Base-by-base conservation (phyloP, 2,329 filamentous ascomycete species). In the Colletotrichum sp. region DNA sequence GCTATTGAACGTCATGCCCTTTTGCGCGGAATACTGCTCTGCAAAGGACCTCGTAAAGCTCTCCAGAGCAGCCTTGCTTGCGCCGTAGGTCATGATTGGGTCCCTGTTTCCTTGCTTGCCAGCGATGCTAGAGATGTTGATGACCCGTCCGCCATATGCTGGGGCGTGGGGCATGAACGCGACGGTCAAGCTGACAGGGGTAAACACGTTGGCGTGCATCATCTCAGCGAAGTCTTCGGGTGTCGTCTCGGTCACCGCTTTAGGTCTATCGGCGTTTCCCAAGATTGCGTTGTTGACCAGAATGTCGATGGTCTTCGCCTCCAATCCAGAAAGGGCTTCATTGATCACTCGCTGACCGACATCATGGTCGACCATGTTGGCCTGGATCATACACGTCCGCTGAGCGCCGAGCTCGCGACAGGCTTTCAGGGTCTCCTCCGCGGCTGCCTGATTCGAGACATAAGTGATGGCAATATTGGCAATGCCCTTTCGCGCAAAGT, bases 51-150 rank as follows among this genome's bases (percentile, higher is more conserved):
- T 78, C 4, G 72, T 78, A 6, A 81, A 66, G 9, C 80, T 79
- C 67, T 84, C 82, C 14, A 80, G 71, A 0, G 84, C 83, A 6
- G 83, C 84, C 67, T 85, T 85, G 2, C 81, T 83, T 4, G 83
- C 79, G 0, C 77, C 82, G 24, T 86, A 85, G 4, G 71, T 73
- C 36, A 73, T 73, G 30, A 63, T 55, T 4, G 65, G 71, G 16
- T 73, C 71, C 28, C 63, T 30, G 12, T 73, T 73, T 4, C 36
- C 36, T 30, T 13, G 28, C 39, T 60, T 63, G 12, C 26, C 34
- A 32, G 72, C 72, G 0, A 85, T 81, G 0, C 82, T 82, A 1
- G 83, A 84, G 6, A 85, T 78, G 34, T 81, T 80, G n/a, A 85
- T 78, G 2, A 85, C 81, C 0, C 84, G 82, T 0, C 83, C 82